Conservation (phyloP, 371 early-diverging fungal genomes). For the Mucor circinelloides region DNA sequence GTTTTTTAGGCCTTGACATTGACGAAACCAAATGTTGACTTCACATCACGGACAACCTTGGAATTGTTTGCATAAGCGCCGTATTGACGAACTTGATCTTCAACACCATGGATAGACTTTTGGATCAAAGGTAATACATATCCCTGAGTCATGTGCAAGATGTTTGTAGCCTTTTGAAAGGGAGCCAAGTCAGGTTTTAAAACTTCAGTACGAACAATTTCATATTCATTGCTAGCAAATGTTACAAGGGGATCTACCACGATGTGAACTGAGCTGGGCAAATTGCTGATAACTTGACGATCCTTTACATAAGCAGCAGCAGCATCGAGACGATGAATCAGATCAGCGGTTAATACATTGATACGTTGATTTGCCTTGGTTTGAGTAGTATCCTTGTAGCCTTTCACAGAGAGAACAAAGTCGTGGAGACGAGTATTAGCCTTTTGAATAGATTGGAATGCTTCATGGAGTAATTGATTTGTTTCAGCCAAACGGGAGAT, state of each 20-base stretch:
- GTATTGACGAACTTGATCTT: slow-evolving; percentile 42
- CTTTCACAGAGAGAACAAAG: slow-evolving; percentile 38
- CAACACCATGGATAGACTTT: slow-evolving; percentile 47
- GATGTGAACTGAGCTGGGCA: slow-evolving; percentile 46
- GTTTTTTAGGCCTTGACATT: slow-evolving; percentile 12
- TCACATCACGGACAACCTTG: slow-evolving; percentile 23
- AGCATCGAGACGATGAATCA: slow-evolving; percentile 32
- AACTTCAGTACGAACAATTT: slow-evolving; percentile 48
- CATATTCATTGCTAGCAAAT: slow-evolving; percentile 55
- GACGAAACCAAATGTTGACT: slow-evolving; percentile 14
- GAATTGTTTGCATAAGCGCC: slow-evolving; percentile 29
- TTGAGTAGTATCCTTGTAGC: slow-evolving; percentile 25
- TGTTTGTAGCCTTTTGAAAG: slow-evolving; percentile 57
- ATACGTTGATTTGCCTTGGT: slow-evolving; percentile 30
- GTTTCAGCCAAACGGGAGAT: slow-evolving; percentile 33
- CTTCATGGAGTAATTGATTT: slow-evolving; percentile 30
- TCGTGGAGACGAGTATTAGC: slow-evolving; percentile 32
- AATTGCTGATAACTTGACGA: slow-evolving; percentile 28
- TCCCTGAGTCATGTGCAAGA: slow-evolving; percentile 49
- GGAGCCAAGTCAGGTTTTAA: slow-evolving; percentile 47
- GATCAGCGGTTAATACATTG: slow-evolving; percentile 32
- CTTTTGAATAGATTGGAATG: slow-evolving; percentile 21
- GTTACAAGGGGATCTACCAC: slow-evolving; percentile 48
- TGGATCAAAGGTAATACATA: slow-evolving; percentile 54
- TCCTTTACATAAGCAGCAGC: slow-evolving; percentile 47